A percentile compares a stretch with the other conserved stretches of the same genome.
Conservation (phyloP, 1,284 basidiomycete species). For the Erythrobasidium hasegawianum region DNA sequence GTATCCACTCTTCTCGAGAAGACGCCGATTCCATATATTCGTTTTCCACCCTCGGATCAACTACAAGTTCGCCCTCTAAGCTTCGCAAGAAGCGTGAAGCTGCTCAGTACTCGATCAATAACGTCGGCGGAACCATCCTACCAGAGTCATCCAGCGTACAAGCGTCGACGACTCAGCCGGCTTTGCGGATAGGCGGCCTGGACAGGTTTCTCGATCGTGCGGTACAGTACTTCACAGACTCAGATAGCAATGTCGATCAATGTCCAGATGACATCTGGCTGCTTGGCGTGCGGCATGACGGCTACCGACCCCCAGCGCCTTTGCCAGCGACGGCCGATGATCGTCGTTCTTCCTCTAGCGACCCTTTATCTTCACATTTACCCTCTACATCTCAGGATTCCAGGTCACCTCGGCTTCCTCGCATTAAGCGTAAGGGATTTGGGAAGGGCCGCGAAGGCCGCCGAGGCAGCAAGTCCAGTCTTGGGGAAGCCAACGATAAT, state of each 20-base stretch:
- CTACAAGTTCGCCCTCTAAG: too few species aligned
- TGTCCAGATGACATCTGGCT: constrained; percentile 45
- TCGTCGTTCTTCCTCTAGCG: background rate
- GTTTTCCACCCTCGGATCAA: constrained; percentile 1
- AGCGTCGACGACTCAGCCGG: background rate
- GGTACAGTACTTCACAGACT: constrained; percentile 43
- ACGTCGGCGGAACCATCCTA: too few species aligned
- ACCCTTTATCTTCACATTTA: too few species aligned
- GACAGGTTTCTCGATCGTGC: constrained; percentile 44
- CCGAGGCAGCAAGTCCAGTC: background rate
- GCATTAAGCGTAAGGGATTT: too few species aligned
- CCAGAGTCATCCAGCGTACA: too few species aligned
- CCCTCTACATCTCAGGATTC: too few species aligned
- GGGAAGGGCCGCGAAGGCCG: background rate
- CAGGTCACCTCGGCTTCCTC: too few species aligned
- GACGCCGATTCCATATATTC: constrained; percentile 16
- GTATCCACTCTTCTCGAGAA: background rate
- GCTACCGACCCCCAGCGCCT: constrained; percentile 27
- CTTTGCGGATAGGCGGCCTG: constrained; percentile 26
- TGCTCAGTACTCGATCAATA: too few species aligned
- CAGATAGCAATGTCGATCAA: constrained; percentile 40
- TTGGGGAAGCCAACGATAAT: background rate
- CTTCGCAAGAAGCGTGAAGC: too few species aligned
- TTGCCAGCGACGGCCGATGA: background rate
- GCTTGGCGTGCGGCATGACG: constrained; percentile 40